Base-by-base conservation (phyloP, 1,284 basidiomycete species). In the Trametes versicolor region DNA sequence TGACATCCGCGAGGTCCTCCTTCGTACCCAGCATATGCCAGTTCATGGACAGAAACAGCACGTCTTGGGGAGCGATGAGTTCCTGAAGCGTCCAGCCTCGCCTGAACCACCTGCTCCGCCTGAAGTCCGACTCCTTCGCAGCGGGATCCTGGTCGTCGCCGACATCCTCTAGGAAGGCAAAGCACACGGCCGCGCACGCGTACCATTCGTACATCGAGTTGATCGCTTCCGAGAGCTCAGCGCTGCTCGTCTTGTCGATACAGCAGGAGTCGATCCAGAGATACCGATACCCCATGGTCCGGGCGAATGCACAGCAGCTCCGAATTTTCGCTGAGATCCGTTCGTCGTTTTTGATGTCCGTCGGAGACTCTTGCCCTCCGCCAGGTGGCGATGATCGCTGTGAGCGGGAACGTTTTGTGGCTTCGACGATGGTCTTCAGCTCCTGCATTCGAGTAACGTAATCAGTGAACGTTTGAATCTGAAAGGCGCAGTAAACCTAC, bases 191-290 rank as follows among this genome's bases (percentile, higher is more conserved):
- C 5, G 64, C 60, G 29, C 23, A 36, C 15, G 56, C 32, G 45
- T 65, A 65, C 56, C 60, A 65, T 17, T 45, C 39, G 41, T 43
- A 43, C 41, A 43, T 43, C 17, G 41, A 43, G 41, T 43, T 43
- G 41, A 43, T 43, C 13, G 41, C 41, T 17, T 43, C 41, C 19
- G 41, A 43, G 17, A 43, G 41, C 41, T 43, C 41, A 2, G 41
- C 41, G 41, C 41, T 43, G 41, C 41, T 43, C 3, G 41, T 43
- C 41, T 43, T 43, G 41, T 43, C 41, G 41, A 43, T 43, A 17
- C 64, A 66, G 39, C 60, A 66, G 5, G 64, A 47, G 57, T 66
- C 61, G 23, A 57, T 45, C 63, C 63, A 65, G 47, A 47, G 54
- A 19, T 19, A 49, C 19, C 29, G 39, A 49, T 61, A 61, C 6